A percentile compares a stretch with the other conserved stretches of the same genome.
phyloP scores from a whole-genome alignment of 176 grass and related monocot species.

The Carex parvula region DNA sequence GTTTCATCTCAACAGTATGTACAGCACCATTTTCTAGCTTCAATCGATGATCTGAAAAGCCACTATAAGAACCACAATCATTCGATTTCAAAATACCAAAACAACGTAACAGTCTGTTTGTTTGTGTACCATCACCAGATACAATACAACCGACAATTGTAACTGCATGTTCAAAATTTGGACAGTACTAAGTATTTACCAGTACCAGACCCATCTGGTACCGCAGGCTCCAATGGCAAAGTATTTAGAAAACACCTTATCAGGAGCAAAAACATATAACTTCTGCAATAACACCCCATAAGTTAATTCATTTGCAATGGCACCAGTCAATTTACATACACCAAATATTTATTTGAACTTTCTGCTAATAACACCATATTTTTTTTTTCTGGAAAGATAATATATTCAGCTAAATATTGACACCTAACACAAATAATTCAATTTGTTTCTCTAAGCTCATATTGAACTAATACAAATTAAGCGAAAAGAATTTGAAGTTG shows the following conservation, averaged over 20 bases:
- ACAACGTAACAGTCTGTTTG: neutral
- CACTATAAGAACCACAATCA: conserved; percentile 57
- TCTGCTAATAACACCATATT: neutral
- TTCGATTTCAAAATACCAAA: conserved; percentile 26
- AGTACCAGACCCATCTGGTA: neutral
- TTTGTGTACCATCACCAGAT: conserved; percentile 6
- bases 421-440: neutral
- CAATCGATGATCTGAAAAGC: conserved; percentile 50
- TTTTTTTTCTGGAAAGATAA: neutral
- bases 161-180: neutral
- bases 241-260: neutral
- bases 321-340: neutral
- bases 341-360: neutral
- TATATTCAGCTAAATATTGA: neutral
- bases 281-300: neutral
- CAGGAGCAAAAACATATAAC: neutral
- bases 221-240: neutral
- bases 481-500: neutral
- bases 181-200: neutral
- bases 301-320: neutral
- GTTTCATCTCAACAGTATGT: conserved; percentile 43
- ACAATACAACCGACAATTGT: conserved; percentile 1
- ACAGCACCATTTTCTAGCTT: conserved; percentile 72
- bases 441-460: neutral
- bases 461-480: neutral